Evolutionary conservation across 2,329 filamentous ascomycete species (phyloP).

Genomic region (Colletotrichum theobromicola): DNA sequence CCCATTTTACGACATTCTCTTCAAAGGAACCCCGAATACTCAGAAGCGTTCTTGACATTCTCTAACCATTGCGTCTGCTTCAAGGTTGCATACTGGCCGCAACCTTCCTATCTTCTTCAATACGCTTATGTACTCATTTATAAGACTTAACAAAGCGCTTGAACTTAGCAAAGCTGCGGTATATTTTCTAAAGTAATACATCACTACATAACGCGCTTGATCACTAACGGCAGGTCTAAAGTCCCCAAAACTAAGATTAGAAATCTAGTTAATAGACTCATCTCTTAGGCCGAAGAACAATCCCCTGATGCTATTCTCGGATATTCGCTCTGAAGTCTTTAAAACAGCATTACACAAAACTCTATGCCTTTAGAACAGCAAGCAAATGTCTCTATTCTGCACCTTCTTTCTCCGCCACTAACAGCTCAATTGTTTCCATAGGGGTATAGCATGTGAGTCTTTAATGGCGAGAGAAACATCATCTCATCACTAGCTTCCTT

Average conservation of each 20-base stretch:
- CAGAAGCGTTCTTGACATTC: background rate
- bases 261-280: too few species aligned
- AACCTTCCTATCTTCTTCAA: background rate
- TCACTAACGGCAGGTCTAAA: too few species aligned
- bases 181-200: too few species aligned
- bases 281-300: too few species aligned
- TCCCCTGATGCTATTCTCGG: rapidly evolving
- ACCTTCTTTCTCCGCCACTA: too few species aligned
- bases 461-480: background rate
- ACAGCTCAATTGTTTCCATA: too few species aligned
- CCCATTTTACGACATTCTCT: background rate
- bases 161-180: too few species aligned
- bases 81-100: background rate
- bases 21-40: background rate
- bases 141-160: too few species aligned
- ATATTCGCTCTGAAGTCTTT: background rate
- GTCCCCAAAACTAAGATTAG: too few species aligned
- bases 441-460: background rate
- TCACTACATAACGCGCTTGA: too few species aligned
- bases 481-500: background rate
- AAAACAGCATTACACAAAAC: background rate
- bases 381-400: background rate
- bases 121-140: background rate
- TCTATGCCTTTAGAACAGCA: background rate
- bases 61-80: rapidly evolving